A percentile compares a stretch with the other conserved stretches of the same genome.
These are phyloP conservation scores for Coemansia sp. DNA, from an alignment of 192 early-diverging fungal genomes.

Conservation along the genomic window DNA sequence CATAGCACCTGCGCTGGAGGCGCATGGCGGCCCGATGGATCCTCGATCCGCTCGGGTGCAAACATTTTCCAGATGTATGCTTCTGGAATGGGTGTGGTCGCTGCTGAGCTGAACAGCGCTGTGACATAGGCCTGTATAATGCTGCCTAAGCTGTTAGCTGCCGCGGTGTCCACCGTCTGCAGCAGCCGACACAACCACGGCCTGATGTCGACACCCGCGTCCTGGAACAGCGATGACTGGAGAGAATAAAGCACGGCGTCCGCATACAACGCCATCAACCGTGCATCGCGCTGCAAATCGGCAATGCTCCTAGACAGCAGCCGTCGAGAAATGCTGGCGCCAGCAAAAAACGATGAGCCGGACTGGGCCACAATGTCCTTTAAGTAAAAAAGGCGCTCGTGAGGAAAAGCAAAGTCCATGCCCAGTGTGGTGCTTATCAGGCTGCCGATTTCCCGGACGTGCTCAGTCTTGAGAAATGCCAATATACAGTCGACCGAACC, in stretches of 20 bases:
- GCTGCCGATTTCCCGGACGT: conserved; percentile 14
- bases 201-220: conserved; percentile 36
- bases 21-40: not conserved
- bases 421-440: conserved; percentile 15
- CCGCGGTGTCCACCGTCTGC: conserved; percentile 2
- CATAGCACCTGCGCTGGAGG: conserved; percentile 33
- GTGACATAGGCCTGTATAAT: conserved; percentile 41
- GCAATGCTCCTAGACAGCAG: conserved; percentile 3
- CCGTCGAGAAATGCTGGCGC: conserved; percentile 16
- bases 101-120: conserved; percentile 28
- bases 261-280: conserved; percentile 6
- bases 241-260: conserved; percentile 28
- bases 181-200: conserved; percentile 40
- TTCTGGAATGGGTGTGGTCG: conserved; percentile 44
- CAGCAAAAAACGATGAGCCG: conserved; percentile 5
- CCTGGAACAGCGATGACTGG: conserved; percentile 35
- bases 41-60: conserved; percentile 14
- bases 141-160: conserved; percentile 14
- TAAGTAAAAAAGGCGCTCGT: conserved; percentile 41
- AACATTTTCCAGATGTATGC: conserved; percentile 26
- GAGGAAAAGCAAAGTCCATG: conserved; percentile 45
- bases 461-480: conserved; percentile 24
- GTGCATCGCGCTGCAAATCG: not conserved
- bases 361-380: conserved; percentile 27
- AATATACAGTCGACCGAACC: conserved; percentile 27